Evolutionary conservation across 257 asterid genomes (phyloP).

Genomic region (Cinchona pubescens): DNA sequence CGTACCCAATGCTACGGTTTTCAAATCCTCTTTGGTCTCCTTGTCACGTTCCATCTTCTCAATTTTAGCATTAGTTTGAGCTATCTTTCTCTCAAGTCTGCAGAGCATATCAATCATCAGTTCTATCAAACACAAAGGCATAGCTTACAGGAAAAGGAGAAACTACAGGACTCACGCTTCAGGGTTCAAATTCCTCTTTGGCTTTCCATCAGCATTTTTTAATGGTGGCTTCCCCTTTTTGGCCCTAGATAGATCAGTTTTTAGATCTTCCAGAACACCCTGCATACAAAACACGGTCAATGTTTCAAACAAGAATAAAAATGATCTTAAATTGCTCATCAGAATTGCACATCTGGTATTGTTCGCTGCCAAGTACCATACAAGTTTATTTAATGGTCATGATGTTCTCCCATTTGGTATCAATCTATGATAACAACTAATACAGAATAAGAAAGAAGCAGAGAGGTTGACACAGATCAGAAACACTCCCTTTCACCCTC

Average conservation of each 20-base stretch:
- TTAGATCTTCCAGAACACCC: slow-evolving; percentile 65
- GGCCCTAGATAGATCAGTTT: slow-evolving; percentile 65
- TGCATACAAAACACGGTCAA: slow-evolving; percentile 21
- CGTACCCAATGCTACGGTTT: slow-evolving; percentile 90
- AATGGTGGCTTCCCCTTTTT: slow-evolving; percentile 83
- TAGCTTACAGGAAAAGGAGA: not conserved
- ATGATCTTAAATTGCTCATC: not conserved
- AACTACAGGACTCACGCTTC: slow-evolving; percentile 58
- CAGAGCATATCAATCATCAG: slow-evolving; percentile 25
- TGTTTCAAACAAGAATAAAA: slow-evolving; percentile 4
- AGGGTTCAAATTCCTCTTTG: slow-evolving; percentile 77
- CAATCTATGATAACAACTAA: not conserved
- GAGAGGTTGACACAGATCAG: not conserved
- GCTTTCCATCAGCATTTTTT: slow-evolving; percentile 75
- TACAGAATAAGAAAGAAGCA: not conserved
- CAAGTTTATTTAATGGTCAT: not conserved
- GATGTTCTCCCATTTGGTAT: not conserved
- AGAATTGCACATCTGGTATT: not conserved
- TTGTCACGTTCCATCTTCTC: slow-evolving; percentile 82
- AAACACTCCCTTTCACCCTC: not conserved
- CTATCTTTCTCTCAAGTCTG: slow-evolving; percentile 84
- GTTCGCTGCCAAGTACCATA: not conserved
- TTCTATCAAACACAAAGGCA: slow-evolving; percentile 7
- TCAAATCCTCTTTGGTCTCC: slow-evolving; percentile 78
- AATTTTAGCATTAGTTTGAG: slow-evolving; percentile 62